These are phyloP conservation scores for Graphilbum fragrans DNA, from an alignment of 2,329 filamentous ascomycete genomes.

Conservation along the genomic window DNA sequence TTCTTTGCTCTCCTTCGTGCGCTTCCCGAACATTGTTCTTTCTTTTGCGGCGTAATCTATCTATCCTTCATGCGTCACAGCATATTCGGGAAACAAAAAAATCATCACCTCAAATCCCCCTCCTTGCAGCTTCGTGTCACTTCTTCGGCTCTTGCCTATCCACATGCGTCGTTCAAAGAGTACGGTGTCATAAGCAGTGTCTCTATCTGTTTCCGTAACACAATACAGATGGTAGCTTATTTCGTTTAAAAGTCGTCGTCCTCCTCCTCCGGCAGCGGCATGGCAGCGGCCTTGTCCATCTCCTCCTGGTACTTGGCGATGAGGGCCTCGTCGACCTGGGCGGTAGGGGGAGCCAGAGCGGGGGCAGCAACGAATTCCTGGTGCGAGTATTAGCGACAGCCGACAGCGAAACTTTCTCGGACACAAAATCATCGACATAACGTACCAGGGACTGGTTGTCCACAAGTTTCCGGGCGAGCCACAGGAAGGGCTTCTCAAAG, in stretches of 20 bases:
- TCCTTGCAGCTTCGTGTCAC: background rate
- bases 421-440: constrained; percentile 8
- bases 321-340: constrained; percentile 73
- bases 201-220: background rate
- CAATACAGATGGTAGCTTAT: background rate
- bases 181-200: background rate
- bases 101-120: too few relatives aligned
- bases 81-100: constrained; percentile 2
- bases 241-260: constrained; percentile 49
- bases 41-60: constrained; percentile 3
- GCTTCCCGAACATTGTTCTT: background rate
- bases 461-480: constrained; percentile 96
- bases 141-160: background rate
- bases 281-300: constrained; percentile 67
- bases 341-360: constrained; percentile 87
- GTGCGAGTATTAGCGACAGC: constrained; percentile 14
- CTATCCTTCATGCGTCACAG: constrained; percentile 6
- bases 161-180: background rate
- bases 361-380: constrained; percentile 95
- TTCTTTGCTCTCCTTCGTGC: background rate
- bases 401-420: background rate
- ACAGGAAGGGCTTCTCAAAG: constrained; percentile 99
- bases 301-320: constrained; percentile 76
- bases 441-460: constrained; percentile 78
- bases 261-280: constrained; percentile 92